phyloP scores from a whole-genome alignment of 2,329 filamentous ascomycete genomes.

The Dothistroma septosporum region DNA sequence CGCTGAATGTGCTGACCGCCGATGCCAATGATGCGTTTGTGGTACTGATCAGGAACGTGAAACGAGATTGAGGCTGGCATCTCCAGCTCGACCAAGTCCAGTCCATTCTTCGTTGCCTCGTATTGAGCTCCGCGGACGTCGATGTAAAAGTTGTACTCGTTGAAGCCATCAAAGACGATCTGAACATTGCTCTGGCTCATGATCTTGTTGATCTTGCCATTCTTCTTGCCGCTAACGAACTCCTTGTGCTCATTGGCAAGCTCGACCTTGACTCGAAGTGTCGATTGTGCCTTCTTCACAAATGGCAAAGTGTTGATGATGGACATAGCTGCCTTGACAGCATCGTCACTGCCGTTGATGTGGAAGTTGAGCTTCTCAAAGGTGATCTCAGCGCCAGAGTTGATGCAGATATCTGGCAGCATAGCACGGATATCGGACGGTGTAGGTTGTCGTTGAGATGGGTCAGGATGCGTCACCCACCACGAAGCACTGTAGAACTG shows the following conservation, averaged over 20 bases:
- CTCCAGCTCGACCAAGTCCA: constrained; percentile 93
- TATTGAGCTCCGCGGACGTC: constrained; percentile 91
- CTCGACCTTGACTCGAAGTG: constrained; percentile 96
- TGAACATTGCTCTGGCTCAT: constrained; percentile 99
- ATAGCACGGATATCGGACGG: constrained; percentile 76
- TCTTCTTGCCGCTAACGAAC: constrained; percentile 99
- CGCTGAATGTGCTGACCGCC: constrained; percentile 97
- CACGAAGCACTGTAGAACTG: constrained; percentile 98
- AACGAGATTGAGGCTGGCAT: constrained; percentile 99
- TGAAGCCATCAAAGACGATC: constrained; percentile 98
- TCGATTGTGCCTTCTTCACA: constrained; percentile 79
- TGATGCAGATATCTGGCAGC: constrained; percentile 92
- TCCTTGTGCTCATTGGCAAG: constrained; percentile 99
- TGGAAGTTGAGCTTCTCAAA: constrained; percentile 94
- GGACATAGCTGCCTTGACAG: constrained; percentile 89
- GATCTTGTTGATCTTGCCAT: constrained; percentile 99
- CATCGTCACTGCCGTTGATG: constrained; percentile 91
- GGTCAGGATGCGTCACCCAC: constrained; percentile 81
- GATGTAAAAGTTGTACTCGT: constrained; percentile 99
- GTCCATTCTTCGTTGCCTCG: constrained; percentile 87
- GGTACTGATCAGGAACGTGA: constrained; percentile 97
- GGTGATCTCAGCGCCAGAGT: constrained; percentile 88
- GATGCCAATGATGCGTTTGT: constrained; percentile 98
- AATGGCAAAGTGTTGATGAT: constrained; percentile 91
- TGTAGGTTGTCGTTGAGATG: constrained; percentile 57